Evolutionary conservation across 2,329 filamentous ascomycete species (phyloP).

Genomic region (Fusarium sulawesiense): DNA sequence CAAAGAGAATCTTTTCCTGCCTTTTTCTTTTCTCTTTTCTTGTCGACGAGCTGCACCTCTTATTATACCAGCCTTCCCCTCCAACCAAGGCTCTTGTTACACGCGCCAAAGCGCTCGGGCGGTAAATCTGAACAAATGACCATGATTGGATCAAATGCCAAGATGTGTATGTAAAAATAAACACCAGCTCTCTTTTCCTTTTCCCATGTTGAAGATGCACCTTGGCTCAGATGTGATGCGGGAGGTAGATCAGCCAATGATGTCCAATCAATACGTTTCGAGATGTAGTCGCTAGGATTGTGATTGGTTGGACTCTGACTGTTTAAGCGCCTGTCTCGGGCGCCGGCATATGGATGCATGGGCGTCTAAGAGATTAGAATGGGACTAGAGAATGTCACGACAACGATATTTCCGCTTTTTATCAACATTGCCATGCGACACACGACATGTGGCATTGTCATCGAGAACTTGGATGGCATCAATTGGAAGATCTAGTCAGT

Average conservation of each 20-base stretch:
- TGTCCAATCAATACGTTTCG: constrained; percentile 29
- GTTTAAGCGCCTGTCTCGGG: constrained; percentile 41
- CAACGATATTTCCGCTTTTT: constrained; percentile 3
- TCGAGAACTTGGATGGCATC: neutral
- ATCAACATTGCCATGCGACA: constrained; percentile 23
- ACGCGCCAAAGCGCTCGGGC: constrained; percentile 26
- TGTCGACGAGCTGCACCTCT: constrained; percentile 31
- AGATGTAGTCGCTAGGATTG: constrained; percentile 5
- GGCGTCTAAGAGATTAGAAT: constrained; percentile 31
- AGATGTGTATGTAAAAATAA: constrained; percentile 35
- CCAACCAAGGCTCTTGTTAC: constrained; percentile 9
- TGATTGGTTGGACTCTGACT: constrained; percentile 27
- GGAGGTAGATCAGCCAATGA: constrained; percentile 21
- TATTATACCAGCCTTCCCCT: constrained; percentile 45
- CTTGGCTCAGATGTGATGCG: constrained; percentile 30
- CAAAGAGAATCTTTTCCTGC: constrained; percentile 35
- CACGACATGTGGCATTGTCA: constrained; percentile 3
- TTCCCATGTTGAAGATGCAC: constrained; percentile 24
- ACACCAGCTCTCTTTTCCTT: constrained; percentile 20
- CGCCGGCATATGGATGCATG: constrained; percentile 31
- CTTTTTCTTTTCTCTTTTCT: constrained; percentile 30
- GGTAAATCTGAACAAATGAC: constrained; percentile 20
- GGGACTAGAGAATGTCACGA: constrained; percentile 18
- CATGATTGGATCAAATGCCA: constrained; percentile 30
- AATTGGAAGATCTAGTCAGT: neutral